A percentile compares a stretch with the other conserved stretches of the same genome.
phyloP scores from a whole-genome alignment of 805 yeast species.

The Zygoascus bituminiphila region DNA sequence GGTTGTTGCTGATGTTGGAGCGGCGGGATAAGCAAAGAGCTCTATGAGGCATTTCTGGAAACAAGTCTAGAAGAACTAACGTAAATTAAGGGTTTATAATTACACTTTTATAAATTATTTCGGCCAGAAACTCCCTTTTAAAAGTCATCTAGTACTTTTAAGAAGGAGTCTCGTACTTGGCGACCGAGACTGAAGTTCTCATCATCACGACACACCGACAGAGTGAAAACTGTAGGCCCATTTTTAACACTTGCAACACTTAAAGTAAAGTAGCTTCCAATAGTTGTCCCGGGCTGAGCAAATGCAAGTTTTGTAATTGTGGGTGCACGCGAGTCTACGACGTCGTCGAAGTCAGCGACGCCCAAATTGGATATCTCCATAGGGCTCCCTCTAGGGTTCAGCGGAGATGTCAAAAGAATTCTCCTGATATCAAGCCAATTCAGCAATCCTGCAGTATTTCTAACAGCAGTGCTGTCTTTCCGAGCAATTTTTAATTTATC shows the following conservation, averaged over 20 bases:
- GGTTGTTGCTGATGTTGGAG: no score
- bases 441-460: not conserved
- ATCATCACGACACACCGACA: conserved; percentile 7
- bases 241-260: conserved; percentile 5
- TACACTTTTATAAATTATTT: no score
- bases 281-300: conserved; percentile 3
- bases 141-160: not conserved
- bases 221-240: conserved; percentile 1
- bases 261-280: conserved; percentile 4
- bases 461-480: not conserved
- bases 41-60: no score
- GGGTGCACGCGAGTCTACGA: not conserved
- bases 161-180: not conserved
- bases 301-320: conserved; percentile 3
- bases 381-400: not conserved
- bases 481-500: not conserved
- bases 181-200: not conserved
- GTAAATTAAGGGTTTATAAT: no score
- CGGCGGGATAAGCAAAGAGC: no score
- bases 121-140: no score
- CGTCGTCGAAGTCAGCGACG: not conserved
- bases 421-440: not conserved
- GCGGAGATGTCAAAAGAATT: not conserved
- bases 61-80: no score
- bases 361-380: conserved; percentile 9